Percentiles rank a stretch among this genome's conserved stretches.
Conservation (phyloP, 148 eudicot species). For the Euryodendron excelsum region DNA sequence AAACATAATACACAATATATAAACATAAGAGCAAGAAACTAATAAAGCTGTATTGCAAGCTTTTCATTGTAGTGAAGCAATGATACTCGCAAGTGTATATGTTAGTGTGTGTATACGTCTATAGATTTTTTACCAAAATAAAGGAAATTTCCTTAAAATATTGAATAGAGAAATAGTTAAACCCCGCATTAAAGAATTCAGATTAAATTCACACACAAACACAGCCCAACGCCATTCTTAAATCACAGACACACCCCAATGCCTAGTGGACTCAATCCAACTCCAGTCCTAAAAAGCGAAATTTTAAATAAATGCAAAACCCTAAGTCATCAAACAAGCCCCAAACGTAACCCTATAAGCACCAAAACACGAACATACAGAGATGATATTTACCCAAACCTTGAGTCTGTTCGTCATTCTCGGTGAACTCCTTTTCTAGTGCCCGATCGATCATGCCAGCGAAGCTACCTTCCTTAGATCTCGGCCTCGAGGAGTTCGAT, state of each 20-base stretch:
- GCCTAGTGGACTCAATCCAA: not conserved
- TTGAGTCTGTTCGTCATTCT: constrained; percentile 62
- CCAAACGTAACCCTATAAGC: not conserved
- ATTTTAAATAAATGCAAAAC: constrained; percentile 13
- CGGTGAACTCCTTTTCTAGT: constrained; percentile 79
- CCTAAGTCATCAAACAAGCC: constrained; percentile 11
- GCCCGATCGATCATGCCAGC: constrained; percentile 97
- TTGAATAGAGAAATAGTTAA: not conserved
- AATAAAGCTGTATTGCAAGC: not conserved
- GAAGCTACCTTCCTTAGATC: constrained; percentile 55
- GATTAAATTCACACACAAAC: no score
- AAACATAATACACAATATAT: not conserved
- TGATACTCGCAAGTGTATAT: not conserved
- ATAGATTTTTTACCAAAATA: no score
- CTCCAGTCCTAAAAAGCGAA: not conserved
- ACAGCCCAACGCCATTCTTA: no score
- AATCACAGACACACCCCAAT: not conserved
- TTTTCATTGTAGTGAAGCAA: not conserved
- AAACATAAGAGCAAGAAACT: not conserved
- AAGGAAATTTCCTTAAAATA: no score
- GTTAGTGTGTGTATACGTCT: no score
- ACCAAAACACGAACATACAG: not conserved
- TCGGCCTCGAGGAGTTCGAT: constrained; percentile 16
- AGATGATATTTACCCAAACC: constrained; percentile 57
- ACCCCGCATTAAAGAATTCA: not conserved